Percentiles rank a stretch among this genome's conserved stretches.
These are phyloP conservation scores for Chenopodium formosanum DNA, from an alignment of 148 eudicot species.

Conservation along the genomic window DNA sequence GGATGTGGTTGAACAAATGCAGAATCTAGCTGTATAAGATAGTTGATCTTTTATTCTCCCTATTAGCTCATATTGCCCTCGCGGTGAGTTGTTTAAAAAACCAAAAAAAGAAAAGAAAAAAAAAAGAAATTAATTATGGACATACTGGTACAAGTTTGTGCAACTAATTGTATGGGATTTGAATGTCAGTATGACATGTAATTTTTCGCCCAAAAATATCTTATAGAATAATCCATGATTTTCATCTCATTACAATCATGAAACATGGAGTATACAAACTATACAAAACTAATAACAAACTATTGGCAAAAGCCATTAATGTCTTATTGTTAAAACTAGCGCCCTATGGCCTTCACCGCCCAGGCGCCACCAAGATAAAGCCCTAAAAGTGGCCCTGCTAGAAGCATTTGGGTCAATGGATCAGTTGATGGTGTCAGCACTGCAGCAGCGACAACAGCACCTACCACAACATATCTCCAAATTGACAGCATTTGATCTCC, in stretches of 20 bases:
- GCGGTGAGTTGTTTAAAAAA: neutral
- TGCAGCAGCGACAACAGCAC: slow-evolving; percentile 93
- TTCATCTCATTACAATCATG: neutral
- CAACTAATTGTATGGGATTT: neutral
- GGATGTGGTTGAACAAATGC: slow-evolving; percentile 42
- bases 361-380: slow-evolving; percentile 96
- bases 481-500: slow-evolving; percentile 96
- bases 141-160: neutral
- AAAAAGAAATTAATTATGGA: neutral
- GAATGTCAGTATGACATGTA: neutral
- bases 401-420: slow-evolving; percentile 88
- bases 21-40: slow-evolving; percentile 44
- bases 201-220: slow-evolving; percentile 1
- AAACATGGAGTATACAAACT: neutral
- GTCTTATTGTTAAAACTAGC: slow-evolving; percentile 18
- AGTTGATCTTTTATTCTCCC: slow-evolving; percentile 5
- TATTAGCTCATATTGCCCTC: neutral
- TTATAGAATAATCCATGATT: neutral
- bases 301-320: neutral
- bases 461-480: slow-evolving; percentile 98
- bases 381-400: slow-evolving; percentile 95
- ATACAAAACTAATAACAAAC: slow-evolving; percentile 13
- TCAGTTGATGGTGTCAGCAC: slow-evolving; percentile 96
- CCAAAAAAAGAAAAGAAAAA: neutral
- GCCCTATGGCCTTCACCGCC: slow-evolving; percentile 70